Evolutionary conservation across 768 basidiomycete genomes (phyloP).

Genomic region (Boletus rex-veris): DNA sequence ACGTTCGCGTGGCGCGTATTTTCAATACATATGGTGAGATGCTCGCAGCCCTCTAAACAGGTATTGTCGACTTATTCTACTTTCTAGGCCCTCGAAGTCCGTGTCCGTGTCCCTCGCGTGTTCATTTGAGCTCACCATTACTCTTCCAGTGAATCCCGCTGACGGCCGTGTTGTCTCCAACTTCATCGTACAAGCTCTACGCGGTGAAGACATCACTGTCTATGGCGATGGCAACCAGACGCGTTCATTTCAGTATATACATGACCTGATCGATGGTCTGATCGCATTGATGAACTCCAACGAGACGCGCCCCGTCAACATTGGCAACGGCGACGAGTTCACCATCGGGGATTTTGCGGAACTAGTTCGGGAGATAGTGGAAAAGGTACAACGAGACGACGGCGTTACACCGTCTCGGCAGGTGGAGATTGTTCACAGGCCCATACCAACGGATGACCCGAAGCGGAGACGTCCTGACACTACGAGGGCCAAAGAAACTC

Average conservation of each 20-base stretch:
- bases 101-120: slow-evolving; percentile 31
- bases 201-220: slow-evolving; percentile 95
- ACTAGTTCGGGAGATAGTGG: slow-evolving; percentile 87
- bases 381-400: slow-evolving; percentile 87
- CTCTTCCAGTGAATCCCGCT: slow-evolving; percentile 77
- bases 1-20: slow-evolving; percentile 95
- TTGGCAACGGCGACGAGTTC: slow-evolving; percentile 94
- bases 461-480: slow-evolving; percentile 94
- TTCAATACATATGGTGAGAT: slow-evolving; percentile 88
- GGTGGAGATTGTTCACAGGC: slow-evolving; percentile 70
- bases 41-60: background rate
- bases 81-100: slow-evolving; percentile 61
- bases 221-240: slow-evolving; percentile 94
- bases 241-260: slow-evolving; percentile 96
- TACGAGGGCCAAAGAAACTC: slow-evolving; percentile 75
- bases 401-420: slow-evolving; percentile 48
- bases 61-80: background rate
- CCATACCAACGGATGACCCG: slow-evolving; percentile 90
- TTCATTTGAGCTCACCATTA: slow-evolving; percentile 24
- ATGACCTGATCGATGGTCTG: slow-evolving; percentile 93
- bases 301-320: slow-evolving; percentile 93
- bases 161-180: slow-evolving; percentile 99
- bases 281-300: slow-evolving; percentile 94
- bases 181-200: slow-evolving; percentile 96
- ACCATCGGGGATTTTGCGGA: slow-evolving; percentile 93